Evolutionary conservation across 208 protist genomes (phyloP).

Genomic region (Crithidia fasciculata): DNA sequence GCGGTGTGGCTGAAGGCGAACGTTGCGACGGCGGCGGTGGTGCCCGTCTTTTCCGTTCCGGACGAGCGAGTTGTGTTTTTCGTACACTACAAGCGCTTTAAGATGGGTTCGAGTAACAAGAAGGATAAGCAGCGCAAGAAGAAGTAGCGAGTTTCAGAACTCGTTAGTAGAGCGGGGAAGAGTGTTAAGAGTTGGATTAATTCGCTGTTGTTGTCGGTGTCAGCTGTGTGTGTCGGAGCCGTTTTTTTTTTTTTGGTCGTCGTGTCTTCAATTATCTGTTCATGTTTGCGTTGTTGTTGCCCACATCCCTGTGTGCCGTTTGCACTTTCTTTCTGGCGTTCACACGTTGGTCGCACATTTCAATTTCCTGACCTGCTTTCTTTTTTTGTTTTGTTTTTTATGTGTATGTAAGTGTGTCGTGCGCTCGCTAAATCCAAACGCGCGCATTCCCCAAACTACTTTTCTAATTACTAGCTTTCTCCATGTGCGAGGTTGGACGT

Average conservation of each 20-base stretch:
- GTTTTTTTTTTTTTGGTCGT: not conserved
- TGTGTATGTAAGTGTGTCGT: not conserved
- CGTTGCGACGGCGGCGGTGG: slow-evolving; percentile 31
- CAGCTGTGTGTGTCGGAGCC: no score
- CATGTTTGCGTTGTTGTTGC: no score
- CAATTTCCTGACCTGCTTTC: not conserved
- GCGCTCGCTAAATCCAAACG: no score
- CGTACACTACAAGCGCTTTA: slow-evolving; percentile 48
- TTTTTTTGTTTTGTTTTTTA: not conserved
- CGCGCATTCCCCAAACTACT: no score
- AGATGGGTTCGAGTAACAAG: slow-evolving; percentile 8
- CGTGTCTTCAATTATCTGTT: no score
- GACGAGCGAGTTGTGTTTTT: slow-evolving; percentile 50
- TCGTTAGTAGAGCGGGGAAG: no score
- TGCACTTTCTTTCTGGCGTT: no score
- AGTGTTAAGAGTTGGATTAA: no score
- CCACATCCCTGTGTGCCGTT: no score
- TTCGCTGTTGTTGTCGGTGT: no score
- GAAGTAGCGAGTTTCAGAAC: not conserved
- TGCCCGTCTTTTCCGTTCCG: slow-evolving; percentile 51
- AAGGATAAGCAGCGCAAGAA: slow-evolving; percentile 31
- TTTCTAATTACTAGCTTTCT: not conserved
- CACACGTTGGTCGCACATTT: not conserved
- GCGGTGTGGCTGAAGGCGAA: slow-evolving; percentile 51
- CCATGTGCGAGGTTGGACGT: no score